Evolutionary conservation across 1,284 basidiomycete genomes (phyloP), one percentile per base, ranked within the genome.

Genomic region (Leccinum subrobustum): DNA sequence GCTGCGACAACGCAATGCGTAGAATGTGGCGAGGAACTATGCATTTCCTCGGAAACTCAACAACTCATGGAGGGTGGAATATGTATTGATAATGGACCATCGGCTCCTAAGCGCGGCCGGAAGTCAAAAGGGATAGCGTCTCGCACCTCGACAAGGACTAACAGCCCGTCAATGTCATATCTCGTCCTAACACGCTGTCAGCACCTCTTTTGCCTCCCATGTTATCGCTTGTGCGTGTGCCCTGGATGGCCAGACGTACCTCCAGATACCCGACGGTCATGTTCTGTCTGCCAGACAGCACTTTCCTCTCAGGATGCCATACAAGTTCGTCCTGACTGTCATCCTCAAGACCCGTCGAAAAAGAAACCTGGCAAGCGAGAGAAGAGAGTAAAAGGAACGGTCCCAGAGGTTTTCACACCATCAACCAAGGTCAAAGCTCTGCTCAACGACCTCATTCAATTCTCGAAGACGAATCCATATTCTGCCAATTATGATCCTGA

Each of bases 151-250:
- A 92, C 88, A 39, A 84, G 89, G 50, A 83, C 85, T 52, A 91
- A 78, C 67, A 91, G 87, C 67, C 89, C 90, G 6, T 78, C 79
- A 23, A 73, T 72, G 11, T 79, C 81, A 4, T 83, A 81, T 18
- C 82, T 86, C 3, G 77, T 97, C 54, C 76, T 99, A 68, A 98
- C 97, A 6, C 86, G 90, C 60, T 99, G 97, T 75, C 92, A 95
- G 70, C 97, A 99, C 75, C 80, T 98, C 33, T 96, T 93, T 75
- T 98, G 95, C 71, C 70, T 88, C 7, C 77, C 77, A 18, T 98
- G 95, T 76, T 97, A 94, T 81, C 85, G 88, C 54, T 77, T 79
- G 60, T 84, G 83, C 44, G 82, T 91, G 33, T 95, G 84, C 66
- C 84, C 93, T 11, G 85, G 85, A 39, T 97, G 91, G 88, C 91